phyloP scores from a whole-genome alignment of 805 yeast genomes.

The Spathaspora girioi region DNA sequence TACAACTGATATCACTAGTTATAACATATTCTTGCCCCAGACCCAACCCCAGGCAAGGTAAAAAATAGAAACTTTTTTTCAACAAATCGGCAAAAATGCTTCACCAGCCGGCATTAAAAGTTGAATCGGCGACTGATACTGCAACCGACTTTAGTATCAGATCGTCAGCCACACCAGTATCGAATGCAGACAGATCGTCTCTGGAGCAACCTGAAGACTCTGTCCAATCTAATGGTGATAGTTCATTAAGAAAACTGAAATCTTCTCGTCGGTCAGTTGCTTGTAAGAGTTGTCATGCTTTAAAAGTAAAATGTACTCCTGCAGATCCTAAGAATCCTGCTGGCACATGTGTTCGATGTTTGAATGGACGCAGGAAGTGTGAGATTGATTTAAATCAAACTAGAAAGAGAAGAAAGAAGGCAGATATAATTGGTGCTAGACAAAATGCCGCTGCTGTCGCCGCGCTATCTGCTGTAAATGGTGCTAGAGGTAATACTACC shows the following conservation, averaged over 20 bases:
- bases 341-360: constrained; percentile 73
- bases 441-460: constrained; percentile 24
- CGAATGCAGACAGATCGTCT: background rate
- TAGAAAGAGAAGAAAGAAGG: constrained; percentile 43
- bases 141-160: background rate
- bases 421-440: constrained; percentile 18
- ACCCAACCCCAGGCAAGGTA: background rate
- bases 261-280: constrained; percentile 48
- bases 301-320: constrained; percentile 84
- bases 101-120: background rate
- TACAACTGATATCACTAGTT: background rate
- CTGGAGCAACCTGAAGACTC: background rate
- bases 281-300: constrained; percentile 71
- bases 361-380: constrained; percentile 60
- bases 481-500: constrained; percentile 14
- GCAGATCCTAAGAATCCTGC: constrained; percentile 52
- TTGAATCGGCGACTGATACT: background rate
- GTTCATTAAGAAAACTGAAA: background rate
- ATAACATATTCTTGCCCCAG: background rate
- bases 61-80: no score
- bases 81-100: background rate
- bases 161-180: background rate
- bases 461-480: constrained; percentile 19
- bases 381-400: constrained; percentile 62
- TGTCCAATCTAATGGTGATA: background rate